phyloP scores from a whole-genome alignment of 768 basidiomycete genomes.

The Termitomyces heimii region DNA sequence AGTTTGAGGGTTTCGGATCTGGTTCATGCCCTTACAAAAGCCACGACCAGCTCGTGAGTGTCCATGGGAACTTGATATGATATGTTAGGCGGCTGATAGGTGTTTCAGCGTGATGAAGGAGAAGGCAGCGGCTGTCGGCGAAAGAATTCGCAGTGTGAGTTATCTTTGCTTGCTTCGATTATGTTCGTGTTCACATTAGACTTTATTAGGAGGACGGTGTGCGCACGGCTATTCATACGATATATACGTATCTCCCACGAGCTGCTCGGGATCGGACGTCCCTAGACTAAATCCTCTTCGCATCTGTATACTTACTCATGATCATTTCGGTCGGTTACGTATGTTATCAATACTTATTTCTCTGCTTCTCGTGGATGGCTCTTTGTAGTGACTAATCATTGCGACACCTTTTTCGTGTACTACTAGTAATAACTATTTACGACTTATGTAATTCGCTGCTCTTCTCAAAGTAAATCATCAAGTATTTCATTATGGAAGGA shows the following conservation, averaged over 20 bases:
- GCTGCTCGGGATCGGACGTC: constrained; percentile 23
- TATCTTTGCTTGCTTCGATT: not conserved
- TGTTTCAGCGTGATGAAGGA: constrained; percentile 49
- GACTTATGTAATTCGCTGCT: not conserved
- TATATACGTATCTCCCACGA: constrained; percentile 46
- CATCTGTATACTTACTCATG: not conserved
- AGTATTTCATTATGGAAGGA: too few relatives aligned
- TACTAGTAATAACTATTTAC: not conserved
- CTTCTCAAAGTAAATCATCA: too few relatives aligned
- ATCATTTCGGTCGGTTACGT: not conserved
- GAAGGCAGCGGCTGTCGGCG: constrained; percentile 41
- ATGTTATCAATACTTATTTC: not conserved
- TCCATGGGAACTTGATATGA: not conserved
- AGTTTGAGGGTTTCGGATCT: constrained; percentile 43
- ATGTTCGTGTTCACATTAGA: not conserved
- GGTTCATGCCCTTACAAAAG: constrained; percentile 47
- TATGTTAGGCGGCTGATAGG: not conserved
- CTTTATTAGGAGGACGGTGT: constrained; percentile 52
- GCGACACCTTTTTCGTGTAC: not conserved
- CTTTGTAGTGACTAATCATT: not conserved
- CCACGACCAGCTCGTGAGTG: constrained; percentile 45
- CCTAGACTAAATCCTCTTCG: not conserved
- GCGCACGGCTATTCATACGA: constrained; percentile 46
- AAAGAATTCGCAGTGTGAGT: constrained; percentile 28
- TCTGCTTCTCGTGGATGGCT: not conserved